A percentile compares a stretch with the other conserved stretches of the same genome.
phyloP scores from a whole-genome alignment of 768 basidiomycete genomes.

The Psilocybe cyanescens region DNA sequence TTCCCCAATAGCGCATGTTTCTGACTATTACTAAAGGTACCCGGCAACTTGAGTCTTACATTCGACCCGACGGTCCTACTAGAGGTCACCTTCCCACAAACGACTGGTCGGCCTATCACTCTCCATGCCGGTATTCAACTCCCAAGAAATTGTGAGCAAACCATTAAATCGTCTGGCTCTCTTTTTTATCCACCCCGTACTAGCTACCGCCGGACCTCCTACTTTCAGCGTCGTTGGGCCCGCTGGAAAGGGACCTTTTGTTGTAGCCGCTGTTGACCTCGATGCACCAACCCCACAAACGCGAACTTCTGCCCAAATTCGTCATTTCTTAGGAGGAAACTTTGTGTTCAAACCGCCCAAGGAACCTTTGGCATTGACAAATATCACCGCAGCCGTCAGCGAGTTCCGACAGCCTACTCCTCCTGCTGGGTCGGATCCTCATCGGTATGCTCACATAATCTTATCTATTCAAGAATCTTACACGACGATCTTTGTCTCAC shows the following conservation, averaged over 20 bases:
- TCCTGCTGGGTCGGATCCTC: conserved; percentile 43
- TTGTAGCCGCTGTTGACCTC: conserved; percentile 50
- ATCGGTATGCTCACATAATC: conserved; percentile 35
- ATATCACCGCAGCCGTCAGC: conserved; percentile 45
- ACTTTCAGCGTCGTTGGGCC: conserved; percentile 33
- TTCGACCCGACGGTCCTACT: conserved; percentile 39
- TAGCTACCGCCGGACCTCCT: conserved; percentile 16
- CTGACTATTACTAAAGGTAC: conserved; percentile 29
- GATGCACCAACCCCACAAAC: conserved; percentile 56
- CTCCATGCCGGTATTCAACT: conserved; percentile 39
- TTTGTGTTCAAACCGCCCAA: conserved; percentile 24
- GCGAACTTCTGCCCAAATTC: conserved; percentile 44
- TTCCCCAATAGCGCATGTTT: background rate
- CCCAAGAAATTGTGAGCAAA: conserved; percentile 33
- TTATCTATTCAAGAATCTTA: background rate
- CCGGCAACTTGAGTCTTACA: conserved; percentile 29
- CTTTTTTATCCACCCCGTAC: background rate
- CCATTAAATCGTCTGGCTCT: background rate
- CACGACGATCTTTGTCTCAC: background rate
- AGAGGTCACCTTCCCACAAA: conserved; percentile 38
- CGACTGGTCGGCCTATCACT: conserved; percentile 28
- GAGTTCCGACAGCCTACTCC: conserved; percentile 45
- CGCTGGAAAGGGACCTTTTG: conserved; percentile 43
- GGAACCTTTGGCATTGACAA: conserved; percentile 28
- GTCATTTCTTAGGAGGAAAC: conserved; percentile 52